Evolutionary conservation across 2,329 filamentous ascomycete species (phyloP), one percentile per base, ranked within the genome.

Genomic region (Cyphellophora attinorum): DNA sequence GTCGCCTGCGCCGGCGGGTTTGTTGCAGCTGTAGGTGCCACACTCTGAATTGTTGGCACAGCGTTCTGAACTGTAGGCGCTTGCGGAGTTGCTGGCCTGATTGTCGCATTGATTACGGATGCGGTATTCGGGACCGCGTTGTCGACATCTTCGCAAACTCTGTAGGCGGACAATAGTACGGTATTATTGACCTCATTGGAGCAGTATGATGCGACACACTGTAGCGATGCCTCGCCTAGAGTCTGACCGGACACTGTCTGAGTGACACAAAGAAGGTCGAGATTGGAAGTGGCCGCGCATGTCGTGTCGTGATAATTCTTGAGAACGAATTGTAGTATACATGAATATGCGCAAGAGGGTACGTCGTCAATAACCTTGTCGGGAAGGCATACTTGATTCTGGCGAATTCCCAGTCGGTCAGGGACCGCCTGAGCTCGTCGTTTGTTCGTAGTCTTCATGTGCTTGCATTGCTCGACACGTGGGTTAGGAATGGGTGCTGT

Each of bases 181-280:
- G 67, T 57, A 19, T 52, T 47, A 6, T 54, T 53, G 33, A 72
- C 66, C 8, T 57, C 49, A 3, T 62, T 59, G 4, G 60, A 54
- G 53, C 81, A 86, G 11, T 57, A 58, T 2, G 72, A 72, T 6
- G 71, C 61, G 19, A 82, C 67, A 54, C 81, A 86, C 50, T 79
- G 72, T 42, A 84, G 57, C 4, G 75, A 78, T 8, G 70, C 80
- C 57, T 85, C 81, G n/a, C 79, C 80, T 31, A 85, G 50, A 2
- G 81, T 85, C 47, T 76, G 79, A 6, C 76, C 78, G 18, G 70
- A 70, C 10, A 55, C 58, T 6, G 78, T 78, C 19, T 64, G 62
- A 38, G 67, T 64, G 23, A 68, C 67, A 54, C 81, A 86, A 5
- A 85, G 63, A 46, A 78, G 84, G 48, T 66, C 58, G 45, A 84